Conservation (phyloP, 1,284 basidiomycete genomes). For the Porodaedalea pini region DNA sequence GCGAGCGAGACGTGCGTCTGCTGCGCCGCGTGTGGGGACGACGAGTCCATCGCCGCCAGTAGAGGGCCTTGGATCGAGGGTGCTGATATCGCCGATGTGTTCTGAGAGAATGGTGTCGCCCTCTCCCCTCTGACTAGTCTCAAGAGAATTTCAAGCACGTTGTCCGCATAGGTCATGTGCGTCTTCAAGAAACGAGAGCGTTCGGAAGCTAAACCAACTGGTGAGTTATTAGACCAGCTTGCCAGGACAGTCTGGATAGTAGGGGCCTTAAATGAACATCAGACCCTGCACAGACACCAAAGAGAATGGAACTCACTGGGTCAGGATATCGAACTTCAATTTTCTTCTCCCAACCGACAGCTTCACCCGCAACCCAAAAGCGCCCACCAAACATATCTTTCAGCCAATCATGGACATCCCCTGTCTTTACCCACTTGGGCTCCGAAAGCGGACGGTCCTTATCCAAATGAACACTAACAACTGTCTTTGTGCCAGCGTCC, state of each 20-base stretch:
- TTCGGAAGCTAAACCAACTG: constrained; percentile 68
- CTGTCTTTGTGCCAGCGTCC: constrained; percentile 47
- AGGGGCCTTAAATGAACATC: constrained; percentile 58
- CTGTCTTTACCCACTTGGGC: constrained; percentile 93
- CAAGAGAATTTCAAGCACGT: constrained; percentile 86
- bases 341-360: constrained; percentile 88
- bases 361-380: constrained; percentile 73
- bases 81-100: constrained; percentile 53
- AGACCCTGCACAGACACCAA: constrained; percentile 17
- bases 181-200: constrained; percentile 85
- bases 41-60: constrained; percentile 64
- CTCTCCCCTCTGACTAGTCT: constrained; percentile 86
- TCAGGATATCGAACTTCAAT: constrained; percentile 92
- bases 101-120: constrained; percentile 65
- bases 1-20: constrained; percentile 93
- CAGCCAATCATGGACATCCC: constrained; percentile 91
- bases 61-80: constrained; percentile 61
- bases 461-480: constrained; percentile 72
- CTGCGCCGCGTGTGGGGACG: constrained; percentile 77
- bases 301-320: constrained; percentile 57
- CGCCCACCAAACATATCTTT: constrained; percentile 81
- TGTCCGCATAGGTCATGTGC: constrained; percentile 80
- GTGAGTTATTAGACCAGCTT: constrained; percentile 80
- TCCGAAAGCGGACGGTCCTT: constrained; percentile 85
- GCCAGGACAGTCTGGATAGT: constrained; percentile 88